Evolutionary conservation across 352 stramenopile species (phyloP).

Genomic region (Globisporangium nunn): DNA sequence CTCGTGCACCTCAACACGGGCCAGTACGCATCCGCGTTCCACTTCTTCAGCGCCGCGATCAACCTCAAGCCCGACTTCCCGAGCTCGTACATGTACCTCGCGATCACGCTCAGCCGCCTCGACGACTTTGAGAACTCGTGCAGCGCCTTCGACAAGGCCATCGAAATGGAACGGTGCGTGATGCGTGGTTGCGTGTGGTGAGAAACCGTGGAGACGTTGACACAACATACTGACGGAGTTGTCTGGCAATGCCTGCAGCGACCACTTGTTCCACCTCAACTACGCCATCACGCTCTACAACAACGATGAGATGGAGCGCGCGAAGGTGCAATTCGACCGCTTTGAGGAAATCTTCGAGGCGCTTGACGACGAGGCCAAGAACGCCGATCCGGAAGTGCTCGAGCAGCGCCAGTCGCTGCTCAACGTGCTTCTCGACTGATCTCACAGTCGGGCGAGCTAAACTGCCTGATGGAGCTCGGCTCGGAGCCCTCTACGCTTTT

Average conservation of each 20-base stretch:
- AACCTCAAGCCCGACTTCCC: constrained; percentile 87
- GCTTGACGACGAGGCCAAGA: constrained; percentile 63
- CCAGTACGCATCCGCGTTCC: constrained; percentile 91
- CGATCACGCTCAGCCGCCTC: constrained; percentile 81
- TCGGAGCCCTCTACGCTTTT: no score
- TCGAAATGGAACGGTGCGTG: constrained; percentile 78
- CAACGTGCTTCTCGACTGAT: constrained; percentile 55
- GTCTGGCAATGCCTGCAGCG: constrained; percentile 20
- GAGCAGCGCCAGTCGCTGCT: constrained; percentile 71
- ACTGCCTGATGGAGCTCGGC: no score
- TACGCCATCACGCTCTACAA: constrained; percentile 87
- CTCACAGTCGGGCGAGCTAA: no score
- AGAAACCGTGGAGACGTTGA: background rate
- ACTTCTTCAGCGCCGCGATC: constrained; percentile 89
- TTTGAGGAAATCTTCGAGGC: constrained; percentile 80
- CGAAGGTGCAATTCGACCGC: constrained; percentile 75
- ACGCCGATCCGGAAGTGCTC: constrained; percentile 55
- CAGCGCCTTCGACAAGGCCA: constrained; percentile 89
- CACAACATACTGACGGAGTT: background rate
- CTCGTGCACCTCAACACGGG: constrained; percentile 90
- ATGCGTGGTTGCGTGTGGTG: background rate
- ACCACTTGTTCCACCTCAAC: constrained; percentile 86
- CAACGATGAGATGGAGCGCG: constrained; percentile 85
- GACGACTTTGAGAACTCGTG: constrained; percentile 92
- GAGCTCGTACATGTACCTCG: constrained; percentile 91